Percentiles rank a stretch among this genome's conserved stretches.
These are phyloP conservation scores for Irpex lacteus DNA, from an alignment of 1,284 basidiomycete genomes.

Conservation along the genomic window DNA sequence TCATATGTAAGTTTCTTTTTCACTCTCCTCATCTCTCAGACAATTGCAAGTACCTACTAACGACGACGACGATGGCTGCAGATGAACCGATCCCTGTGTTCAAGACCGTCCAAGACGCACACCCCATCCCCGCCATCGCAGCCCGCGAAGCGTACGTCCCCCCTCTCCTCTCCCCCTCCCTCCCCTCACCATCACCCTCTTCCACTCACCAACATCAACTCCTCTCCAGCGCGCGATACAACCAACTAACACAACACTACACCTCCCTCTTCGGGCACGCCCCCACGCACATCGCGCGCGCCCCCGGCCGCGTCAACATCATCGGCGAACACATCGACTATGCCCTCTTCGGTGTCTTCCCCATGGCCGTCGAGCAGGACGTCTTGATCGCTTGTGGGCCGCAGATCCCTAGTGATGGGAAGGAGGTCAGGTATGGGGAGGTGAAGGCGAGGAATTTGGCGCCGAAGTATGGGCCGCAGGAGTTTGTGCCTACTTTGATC, in stretches of 20 bases:
- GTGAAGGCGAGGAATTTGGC: slow-evolving; percentile 69
- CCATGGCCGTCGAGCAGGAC: slow-evolving; percentile 82
- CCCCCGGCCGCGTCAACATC: slow-evolving; percentile 80
- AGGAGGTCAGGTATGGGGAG: slow-evolving; percentile 24
- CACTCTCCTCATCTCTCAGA: background rate
- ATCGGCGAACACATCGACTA: slow-evolving; percentile 90
- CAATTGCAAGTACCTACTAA: background rate
- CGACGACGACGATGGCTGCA: slow-evolving; percentile 26
- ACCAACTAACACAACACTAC: slow-evolving; percentile 62
- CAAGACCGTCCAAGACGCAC: slow-evolving; percentile 58
- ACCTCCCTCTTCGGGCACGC: slow-evolving; percentile 60
- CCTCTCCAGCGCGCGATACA: slow-evolving; percentile 55
- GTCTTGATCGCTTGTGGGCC: slow-evolving; percentile 78
- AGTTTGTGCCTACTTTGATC: slow-evolving; percentile 49
- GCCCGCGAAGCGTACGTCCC: slow-evolving; percentile 51
- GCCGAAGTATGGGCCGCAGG: slow-evolving; percentile 53
- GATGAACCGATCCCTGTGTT: slow-evolving; percentile 65
- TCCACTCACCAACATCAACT: background rate
- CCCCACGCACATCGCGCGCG: slow-evolving; percentile 72
- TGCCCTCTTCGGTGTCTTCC: slow-evolving; percentile 75
- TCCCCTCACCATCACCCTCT: too few relatives aligned
- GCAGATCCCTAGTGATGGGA: slow-evolving; percentile 9
- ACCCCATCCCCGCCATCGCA: slow-evolving; percentile 52
- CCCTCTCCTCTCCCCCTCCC: background rate
- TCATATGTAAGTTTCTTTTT: too few relatives aligned